Evolutionary conservation across 2,329 filamentous ascomycete genomes (phyloP), one percentile per base, ranked within the genome.

Genomic region (Lasiodiplodia sp.): DNA sequence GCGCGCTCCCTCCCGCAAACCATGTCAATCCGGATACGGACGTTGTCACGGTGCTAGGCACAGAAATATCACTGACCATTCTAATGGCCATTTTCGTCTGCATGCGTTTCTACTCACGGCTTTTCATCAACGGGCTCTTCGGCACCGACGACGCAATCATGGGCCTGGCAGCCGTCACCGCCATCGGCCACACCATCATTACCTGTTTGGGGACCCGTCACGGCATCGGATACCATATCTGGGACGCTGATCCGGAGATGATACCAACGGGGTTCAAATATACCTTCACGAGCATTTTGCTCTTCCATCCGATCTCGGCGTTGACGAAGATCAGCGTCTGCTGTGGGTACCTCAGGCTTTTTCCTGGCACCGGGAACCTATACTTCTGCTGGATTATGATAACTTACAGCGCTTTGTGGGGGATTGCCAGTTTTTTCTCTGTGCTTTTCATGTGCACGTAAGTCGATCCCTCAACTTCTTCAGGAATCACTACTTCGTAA

Each of bases 361-460:
- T 77, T 37, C 73, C 75, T 3, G 70, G 71, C 23, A 69, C 66
- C 25, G 23, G n/a, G 11, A 76, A 76, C 49, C 74, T 71, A 49
- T 73, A 69, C 69, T 78, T 78, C 55, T 78, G 76, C 55, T 68
- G 70, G n/a, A 21, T 68, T n/a, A 73, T 75, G 71, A 65, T 78
- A 11, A 67, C 67, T 10, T 78, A 75, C n/a, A 74, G 71, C 0
- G 53, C 74, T 1, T 51, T 69, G 16, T 70, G 75, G 60, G 73
- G 71, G 7, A 51, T 71, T 1, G 69, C 70, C 0, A 71, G 69
- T 12, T 76, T 76, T 62, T 76, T 76, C 65, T 52, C 74, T 14
- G 72, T 71, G 10, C 60, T 76, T 1, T 68, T 68, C 18, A 28
- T 51, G 60, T 68, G 60, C 60, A 58, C 64, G 64, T 67, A 51